These are phyloP conservation scores for Parachlorella kessleri DNA, from an alignment of 139 green algal species.

Conservation along the genomic window DNA sequence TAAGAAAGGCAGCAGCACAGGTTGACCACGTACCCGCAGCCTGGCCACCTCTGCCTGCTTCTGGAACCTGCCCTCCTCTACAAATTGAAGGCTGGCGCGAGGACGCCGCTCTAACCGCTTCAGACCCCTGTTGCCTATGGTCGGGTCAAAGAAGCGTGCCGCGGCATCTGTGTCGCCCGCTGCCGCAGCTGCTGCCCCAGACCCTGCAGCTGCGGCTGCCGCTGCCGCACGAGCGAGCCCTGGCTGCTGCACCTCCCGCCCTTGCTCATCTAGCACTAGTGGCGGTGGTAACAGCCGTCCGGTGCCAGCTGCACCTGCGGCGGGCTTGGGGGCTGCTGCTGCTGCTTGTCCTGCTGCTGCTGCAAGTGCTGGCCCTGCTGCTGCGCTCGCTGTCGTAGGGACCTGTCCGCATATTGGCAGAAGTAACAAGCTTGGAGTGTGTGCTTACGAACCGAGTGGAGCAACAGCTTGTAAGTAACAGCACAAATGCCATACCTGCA, in stretches of 20 bases:
- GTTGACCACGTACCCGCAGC: too few relatives aligned
- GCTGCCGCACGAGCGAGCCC: background rate
- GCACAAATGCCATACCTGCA: background rate
- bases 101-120: constrained; percentile 29
- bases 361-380: background rate
- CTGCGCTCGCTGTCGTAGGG: too few relatives aligned
- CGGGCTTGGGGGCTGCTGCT: background rate
- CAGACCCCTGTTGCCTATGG: constrained; percentile 43
- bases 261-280: constrained; percentile 57
- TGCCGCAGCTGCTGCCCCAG: constrained; percentile 21
- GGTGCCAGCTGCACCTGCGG: too few relatives aligned
- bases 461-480: too few relatives aligned
- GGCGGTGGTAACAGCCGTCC: constrained; percentile 33
- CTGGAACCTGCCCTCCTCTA: constrained; percentile 69
- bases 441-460: too few relatives aligned
- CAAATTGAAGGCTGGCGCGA: constrained; percentile 59
- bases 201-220: background rate
- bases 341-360: background rate
- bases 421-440: too few relatives aligned
- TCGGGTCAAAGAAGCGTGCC: constrained; percentile 65
- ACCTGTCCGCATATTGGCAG: too few relatives aligned
- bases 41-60: constrained; percentile 63
- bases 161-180: background rate
- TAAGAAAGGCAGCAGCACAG: too few relatives aligned
- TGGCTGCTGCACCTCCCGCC: constrained; percentile 45